Evolutionary conservation across 495 filamentous ascomycete genomes (phyloP).

Genomic region (Penicillium coffeae): DNA sequence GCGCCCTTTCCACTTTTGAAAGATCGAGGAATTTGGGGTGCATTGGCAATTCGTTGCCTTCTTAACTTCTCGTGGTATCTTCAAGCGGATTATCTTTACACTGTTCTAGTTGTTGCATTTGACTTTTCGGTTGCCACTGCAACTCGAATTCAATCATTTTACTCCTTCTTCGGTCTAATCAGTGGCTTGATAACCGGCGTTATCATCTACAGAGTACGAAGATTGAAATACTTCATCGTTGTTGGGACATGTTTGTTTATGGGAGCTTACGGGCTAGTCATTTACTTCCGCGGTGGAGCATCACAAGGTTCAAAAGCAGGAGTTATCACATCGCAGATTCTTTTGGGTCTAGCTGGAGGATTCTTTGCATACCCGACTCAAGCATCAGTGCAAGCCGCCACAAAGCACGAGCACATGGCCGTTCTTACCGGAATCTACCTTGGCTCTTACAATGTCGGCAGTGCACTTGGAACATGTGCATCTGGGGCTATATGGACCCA

Average conservation of each 20-base stretch:
- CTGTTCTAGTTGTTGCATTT: slow-evolving; percentile 9
- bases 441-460: slow-evolving; percentile 47
- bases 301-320: slow-evolving; percentile 28
- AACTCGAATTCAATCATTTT: slow-evolving; percentile 8
- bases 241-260: slow-evolving; percentile 36
- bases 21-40: slow-evolving; percentile 9
- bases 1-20: slow-evolving; percentile 6
- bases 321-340: slow-evolving; percentile 43
- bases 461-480: slow-evolving; percentile 45
- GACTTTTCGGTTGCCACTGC: slow-evolving; percentile 9
- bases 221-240: slow-evolving; percentile 44
- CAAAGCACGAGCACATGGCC: slow-evolving; percentile 44
- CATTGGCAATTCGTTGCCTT: slow-evolving; percentile 1
- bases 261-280: slow-evolving; percentile 40
- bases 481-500: slow-evolving; percentile 52
- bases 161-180: slow-evolving; percentile 4
- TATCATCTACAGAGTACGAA: slow-evolving; percentile 37
- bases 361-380: slow-evolving; percentile 35
- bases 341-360: slow-evolving; percentile 46
- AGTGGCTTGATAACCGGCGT: slow-evolving; percentile 29
- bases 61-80: slow-evolving; percentile 9
- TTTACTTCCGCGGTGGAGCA: slow-evolving; percentile 38
- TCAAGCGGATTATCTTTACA: slow-evolving; percentile 11
- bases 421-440: slow-evolving; percentile 46
- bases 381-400: slow-evolving; percentile 31